Percentiles rank a stretch among this genome's conserved stretches.
Evolutionary conservation across 2,329 filamentous ascomycete species (phyloP).

Genomic region (Fusarium sp.): DNA sequence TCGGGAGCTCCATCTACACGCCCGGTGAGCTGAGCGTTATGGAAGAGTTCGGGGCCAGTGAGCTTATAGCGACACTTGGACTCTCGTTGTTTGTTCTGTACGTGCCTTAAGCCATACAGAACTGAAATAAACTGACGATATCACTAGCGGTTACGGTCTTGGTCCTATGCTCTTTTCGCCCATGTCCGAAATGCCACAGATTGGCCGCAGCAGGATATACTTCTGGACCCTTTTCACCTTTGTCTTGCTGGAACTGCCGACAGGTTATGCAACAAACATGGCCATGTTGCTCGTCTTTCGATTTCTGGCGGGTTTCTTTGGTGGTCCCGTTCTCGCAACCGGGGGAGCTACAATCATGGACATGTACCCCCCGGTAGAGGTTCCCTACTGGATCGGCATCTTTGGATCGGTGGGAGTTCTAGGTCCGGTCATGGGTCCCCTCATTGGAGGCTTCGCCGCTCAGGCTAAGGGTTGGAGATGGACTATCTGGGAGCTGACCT

Average conservation of each 20-base stretch:
- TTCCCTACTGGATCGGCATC: conserved; percentile 11
- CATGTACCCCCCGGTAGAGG: conserved; percentile 9
- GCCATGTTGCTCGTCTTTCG: conserved; percentile 32
- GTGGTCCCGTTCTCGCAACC: conserved; percentile 16
- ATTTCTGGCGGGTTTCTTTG: conserved; percentile 38
- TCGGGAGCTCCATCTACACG: conserved; percentile 18
- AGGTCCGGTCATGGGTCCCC: conserved; percentile 21
- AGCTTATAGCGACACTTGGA: conserved; percentile 1
- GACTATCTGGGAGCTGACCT: conserved; percentile 42
- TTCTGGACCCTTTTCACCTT: conserved; percentile 32
- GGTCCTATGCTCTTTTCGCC: conserved; percentile 34
- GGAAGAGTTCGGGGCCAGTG: conserved; percentile 1
- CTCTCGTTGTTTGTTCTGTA: conserved; percentile 1
- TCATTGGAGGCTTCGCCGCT: conserved; percentile 17
- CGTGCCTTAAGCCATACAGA: not conserved
- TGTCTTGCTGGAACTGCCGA: conserved; percentile 21
- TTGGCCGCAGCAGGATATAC: conserved; percentile 32
- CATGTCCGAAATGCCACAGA: conserved; percentile 28
- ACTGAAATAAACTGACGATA: not conserved
- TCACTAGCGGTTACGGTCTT: conserved; percentile 16
- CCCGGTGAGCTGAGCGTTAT: conserved; percentile 4
- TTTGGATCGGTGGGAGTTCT: conserved; percentile 2
- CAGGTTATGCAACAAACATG: conserved; percentile 22
- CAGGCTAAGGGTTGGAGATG: conserved; percentile 37
- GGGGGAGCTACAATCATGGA: conserved; percentile 19